Percentiles rank a stretch among this genome's conserved stretches.
phyloP scores from a whole-genome alignment of 495 filamentous ascomycete species.

The Barbatosphaeria neglecta region DNA sequence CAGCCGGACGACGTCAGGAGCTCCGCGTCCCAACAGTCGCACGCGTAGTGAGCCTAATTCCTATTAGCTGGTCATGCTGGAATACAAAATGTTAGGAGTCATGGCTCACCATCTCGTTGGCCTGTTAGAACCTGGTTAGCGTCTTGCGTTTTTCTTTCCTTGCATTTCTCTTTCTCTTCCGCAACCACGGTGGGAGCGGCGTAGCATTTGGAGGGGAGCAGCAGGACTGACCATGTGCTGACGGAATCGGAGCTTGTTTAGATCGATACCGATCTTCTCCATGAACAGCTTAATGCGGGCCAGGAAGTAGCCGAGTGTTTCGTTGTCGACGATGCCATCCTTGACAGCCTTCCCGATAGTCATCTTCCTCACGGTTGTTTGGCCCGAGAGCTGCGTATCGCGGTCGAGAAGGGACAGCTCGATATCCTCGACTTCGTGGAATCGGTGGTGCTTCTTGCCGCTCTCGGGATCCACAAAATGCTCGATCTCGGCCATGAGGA shows the following conservation, averaged over 20 bases:
- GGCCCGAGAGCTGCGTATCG: constrained; percentile 57
- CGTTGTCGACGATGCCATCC: constrained; percentile 61
- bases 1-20: constrained; percentile 68
- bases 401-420: constrained; percentile 60
- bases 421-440: constrained; percentile 53
- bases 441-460: constrained; percentile 62
- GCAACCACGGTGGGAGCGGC: too few relatives aligned
- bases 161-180: too few relatives aligned
- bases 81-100: too few relatives aligned
- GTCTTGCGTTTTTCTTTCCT: not conserved
- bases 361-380: constrained; percentile 47
- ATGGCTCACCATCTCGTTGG: constrained; percentile 44
- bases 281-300: constrained; percentile 68
- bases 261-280: constrained; percentile 55
- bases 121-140: not conserved
- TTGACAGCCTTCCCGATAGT: constrained; percentile 62
- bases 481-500: constrained; percentile 76
- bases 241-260: constrained; percentile 64
- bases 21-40: constrained; percentile 80
- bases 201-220: constrained; percentile 16
- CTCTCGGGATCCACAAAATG: constrained; percentile 63
- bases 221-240: constrained; percentile 57
- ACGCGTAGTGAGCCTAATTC: constrained; percentile 57
- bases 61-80: not conserved
- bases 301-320: constrained; percentile 81